phyloP scores from a whole-genome alignment of 73 alveolate genomes.

The Paramecium bursaria region DNA sequence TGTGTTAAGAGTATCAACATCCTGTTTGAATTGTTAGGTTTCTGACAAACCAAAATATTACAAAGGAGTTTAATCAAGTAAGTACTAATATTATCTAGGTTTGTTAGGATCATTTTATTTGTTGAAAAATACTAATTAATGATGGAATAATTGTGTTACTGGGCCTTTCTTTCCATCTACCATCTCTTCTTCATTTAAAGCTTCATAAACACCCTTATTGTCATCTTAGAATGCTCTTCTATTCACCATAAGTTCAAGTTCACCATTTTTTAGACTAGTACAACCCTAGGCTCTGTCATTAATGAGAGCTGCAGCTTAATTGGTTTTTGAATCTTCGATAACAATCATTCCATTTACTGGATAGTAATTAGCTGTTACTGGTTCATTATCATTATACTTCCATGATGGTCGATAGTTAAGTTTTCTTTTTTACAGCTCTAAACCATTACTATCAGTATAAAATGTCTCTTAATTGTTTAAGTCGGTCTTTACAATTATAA shows the following conservation, averaged over 20 bases:
- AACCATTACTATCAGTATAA: slow-evolving; percentile 89
- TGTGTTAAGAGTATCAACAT: background rate
- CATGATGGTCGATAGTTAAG: slow-evolving; percentile 84
- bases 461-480: slow-evolving; percentile 71
- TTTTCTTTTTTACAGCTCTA: slow-evolving; percentile 77
- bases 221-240: too few relatives aligned
- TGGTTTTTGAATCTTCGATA: slow-evolving; percentile 72
- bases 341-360: slow-evolving; percentile 88
- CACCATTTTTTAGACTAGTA: slow-evolving; percentile 25
- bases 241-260: slow-evolving; percentile 47
- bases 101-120: too few relatives aligned
- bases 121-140: too few relatives aligned
- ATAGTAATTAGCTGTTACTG: slow-evolving; percentile 90
- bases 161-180: too few relatives aligned
- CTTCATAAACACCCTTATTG: too few relatives aligned
- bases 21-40: background rate
- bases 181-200: too few relatives aligned
- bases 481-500: slow-evolving; percentile 57
- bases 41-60: background rate
- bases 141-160: too few relatives aligned
- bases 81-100: background rate
- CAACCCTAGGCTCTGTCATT: slow-evolving; percentile 87
- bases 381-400: slow-evolving; percentile 75
- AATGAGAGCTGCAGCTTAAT: slow-evolving; percentile 66
- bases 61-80: background rate